phyloP scores from a whole-genome alignment of 345 rosid genomes.

The Physaria fendleri region DNA sequence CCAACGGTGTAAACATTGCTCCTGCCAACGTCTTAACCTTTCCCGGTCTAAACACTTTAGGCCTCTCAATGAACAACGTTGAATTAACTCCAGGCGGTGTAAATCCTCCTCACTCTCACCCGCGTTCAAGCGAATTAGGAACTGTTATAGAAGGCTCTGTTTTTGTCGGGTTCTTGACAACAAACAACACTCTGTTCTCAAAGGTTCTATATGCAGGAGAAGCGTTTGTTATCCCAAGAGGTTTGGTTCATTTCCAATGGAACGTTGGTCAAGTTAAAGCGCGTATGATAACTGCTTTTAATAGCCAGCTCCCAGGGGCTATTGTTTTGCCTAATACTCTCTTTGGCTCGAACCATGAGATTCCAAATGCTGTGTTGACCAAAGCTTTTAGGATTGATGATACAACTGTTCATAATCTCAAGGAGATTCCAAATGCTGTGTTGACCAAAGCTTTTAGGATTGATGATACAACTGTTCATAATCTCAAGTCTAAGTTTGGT shows the following conservation, averaged over 20 bases:
- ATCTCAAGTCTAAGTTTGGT: conserved; percentile 45
- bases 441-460: conserved; percentile 48
- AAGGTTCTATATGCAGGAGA: conserved; percentile 42
- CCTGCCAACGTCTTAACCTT: conserved; percentile 48
- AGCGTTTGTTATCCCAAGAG: conserved; percentile 61
- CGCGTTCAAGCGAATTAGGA: conserved; percentile 53
- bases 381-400: conserved; percentile 48
- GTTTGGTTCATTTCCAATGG: conserved; percentile 64
- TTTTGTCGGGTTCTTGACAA: conserved; percentile 54
- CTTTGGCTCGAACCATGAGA: conserved; percentile 47
- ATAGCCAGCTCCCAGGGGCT: conserved; percentile 62
- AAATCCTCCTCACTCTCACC: conserved; percentile 68
- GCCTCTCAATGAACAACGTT: conserved; percentile 64
- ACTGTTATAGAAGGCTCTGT: conserved; percentile 51
- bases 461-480: conserved; percentile 31
- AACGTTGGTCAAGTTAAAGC: conserved; percentile 64
- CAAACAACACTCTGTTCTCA: conserved; percentile 43
- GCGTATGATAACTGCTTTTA: conserved; percentile 57
- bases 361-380: conserved; percentile 53
- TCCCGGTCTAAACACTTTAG: conserved; percentile 57
- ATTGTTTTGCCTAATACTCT: conserved; percentile 31
- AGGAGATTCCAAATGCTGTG: conserved; percentile 50
- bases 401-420: conserved; percentile 36
- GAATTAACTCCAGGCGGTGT: conserved; percentile 54
- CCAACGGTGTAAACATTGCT: conserved; percentile 27